Evolutionary conservation across 2,329 filamentous ascomycete genomes (phyloP).

Genomic region (Lachnellula suecica): DNA sequence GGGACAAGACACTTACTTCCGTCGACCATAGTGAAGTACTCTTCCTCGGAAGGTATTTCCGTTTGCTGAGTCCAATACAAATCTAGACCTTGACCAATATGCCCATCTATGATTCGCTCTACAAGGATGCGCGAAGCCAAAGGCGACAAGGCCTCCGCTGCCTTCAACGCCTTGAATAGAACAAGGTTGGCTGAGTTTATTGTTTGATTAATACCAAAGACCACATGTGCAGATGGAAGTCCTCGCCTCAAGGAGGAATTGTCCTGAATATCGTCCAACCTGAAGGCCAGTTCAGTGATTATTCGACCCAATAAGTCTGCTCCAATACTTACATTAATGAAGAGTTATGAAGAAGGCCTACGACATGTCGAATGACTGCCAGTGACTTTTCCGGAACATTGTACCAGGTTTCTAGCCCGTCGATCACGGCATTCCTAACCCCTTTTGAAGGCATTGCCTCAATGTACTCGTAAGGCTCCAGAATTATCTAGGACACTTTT

Average conservation of each 20-base stretch:
- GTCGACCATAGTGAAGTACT: constrained; percentile 34
- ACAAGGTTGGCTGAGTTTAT: background rate
- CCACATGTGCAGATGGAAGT: background rate
- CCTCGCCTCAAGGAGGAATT: background rate
- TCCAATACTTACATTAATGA: background rate
- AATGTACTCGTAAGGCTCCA: background rate
- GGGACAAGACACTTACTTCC: constrained; percentile 21
- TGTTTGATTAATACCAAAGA: background rate
- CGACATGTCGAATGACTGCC: background rate
- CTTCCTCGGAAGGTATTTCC: constrained; percentile 19
- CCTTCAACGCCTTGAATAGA: constrained; percentile 1
- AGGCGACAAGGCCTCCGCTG: background rate
- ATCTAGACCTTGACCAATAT: constrained; percentile 32
- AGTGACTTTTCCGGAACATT: background rate
- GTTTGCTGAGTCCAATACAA: constrained; percentile 27
- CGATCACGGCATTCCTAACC: background rate
- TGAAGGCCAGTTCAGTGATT: background rate
- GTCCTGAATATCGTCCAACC: background rate
- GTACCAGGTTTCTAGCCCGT: background rate
- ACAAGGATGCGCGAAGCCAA: background rate
- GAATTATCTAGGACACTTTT: background rate
- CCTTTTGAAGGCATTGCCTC: background rate
- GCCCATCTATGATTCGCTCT: constrained; percentile 19
- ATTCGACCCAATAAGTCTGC: background rate
- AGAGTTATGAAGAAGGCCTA: background rate